Evolutionary conservation across 768 basidiomycete species (phyloP).

Genomic region (Tulasnella sp.): DNA sequence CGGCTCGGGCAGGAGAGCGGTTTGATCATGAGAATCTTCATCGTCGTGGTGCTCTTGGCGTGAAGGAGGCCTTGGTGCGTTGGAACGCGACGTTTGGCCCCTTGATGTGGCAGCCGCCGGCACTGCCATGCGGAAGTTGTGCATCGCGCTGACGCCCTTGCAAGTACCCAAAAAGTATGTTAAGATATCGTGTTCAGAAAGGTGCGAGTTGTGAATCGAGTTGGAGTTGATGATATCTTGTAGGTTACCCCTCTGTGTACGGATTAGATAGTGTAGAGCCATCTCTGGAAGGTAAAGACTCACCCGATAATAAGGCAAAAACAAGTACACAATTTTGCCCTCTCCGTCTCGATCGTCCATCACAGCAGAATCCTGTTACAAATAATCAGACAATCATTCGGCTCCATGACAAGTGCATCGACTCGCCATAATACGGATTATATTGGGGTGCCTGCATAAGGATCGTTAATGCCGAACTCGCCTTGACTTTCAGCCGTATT

Average conservation of each 20-base stretch:
- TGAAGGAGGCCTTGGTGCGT: conserved; percentile 22
- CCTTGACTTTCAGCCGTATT: conserved; percentile 37
- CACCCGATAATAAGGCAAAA: conserved; percentile 89
- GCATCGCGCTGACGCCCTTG: conserved; percentile 91
- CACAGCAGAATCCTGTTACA: conserved; percentile 77
- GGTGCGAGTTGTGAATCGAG: conserved; percentile 73
- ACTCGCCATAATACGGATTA: conserved; percentile 84
- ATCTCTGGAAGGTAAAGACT: conserved; percentile 26
- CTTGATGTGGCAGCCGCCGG: conserved; percentile 33
- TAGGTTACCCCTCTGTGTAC: conserved; percentile 73
- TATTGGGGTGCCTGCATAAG: conserved; percentile 77
- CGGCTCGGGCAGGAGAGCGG: conserved; percentile 68
- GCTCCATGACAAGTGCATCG: conserved; percentile 23
- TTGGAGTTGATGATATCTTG: conserved; percentile 92
- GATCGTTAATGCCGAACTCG: background rate
- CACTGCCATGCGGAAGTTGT: conserved; percentile 56
- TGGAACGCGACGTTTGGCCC: background rate
- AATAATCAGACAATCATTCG: background rate
- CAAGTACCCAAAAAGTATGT: conserved; percentile 91
- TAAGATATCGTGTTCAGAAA: conserved; percentile 85
- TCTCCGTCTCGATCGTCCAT: conserved; percentile 91
- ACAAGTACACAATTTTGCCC: conserved; percentile 92
- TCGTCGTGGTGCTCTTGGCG: conserved; percentile 23
- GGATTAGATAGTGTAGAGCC: background rate
- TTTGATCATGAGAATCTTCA: conserved; percentile 50